Evolutionary conservation across 768 basidiomycete species (phyloP).

Genomic region (Russula foetens): DNA sequence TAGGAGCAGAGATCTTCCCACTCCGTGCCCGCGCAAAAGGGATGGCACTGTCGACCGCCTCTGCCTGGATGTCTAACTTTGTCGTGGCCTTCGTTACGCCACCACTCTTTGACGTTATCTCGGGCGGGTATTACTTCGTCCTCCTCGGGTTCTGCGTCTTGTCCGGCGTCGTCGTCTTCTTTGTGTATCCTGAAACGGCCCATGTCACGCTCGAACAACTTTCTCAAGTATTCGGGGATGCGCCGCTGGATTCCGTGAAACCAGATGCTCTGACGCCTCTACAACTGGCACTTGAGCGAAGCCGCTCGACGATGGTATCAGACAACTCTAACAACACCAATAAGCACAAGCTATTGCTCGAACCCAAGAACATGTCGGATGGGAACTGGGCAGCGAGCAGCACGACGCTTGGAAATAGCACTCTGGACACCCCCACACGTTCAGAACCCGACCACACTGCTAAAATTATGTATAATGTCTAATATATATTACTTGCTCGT

Average conservation of each 20-base stretch:
- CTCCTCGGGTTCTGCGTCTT: constrained; percentile 39
- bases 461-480: neutral
- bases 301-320: neutral
- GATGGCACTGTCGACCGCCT: constrained; percentile 26
- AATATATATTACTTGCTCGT: neutral
- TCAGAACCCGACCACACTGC: neutral
- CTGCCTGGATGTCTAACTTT: constrained; percentile 31
- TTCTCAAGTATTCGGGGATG: constrained; percentile 41
- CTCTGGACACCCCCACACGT: neutral
- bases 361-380: neutral
- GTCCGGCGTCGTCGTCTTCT: constrained; percentile 38
- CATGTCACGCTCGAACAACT: constrained; percentile 41
- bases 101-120: constrained; percentile 45
- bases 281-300: neutral
- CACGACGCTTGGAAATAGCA: neutral
- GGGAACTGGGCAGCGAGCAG: constrained; percentile 2
- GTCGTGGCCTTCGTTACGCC: constrained; percentile 44
- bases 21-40: constrained; percentile 27
- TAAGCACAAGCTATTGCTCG: neutral
- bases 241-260: neutral
- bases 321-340: neutral
- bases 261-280: neutral
- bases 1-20: constrained; percentile 30
- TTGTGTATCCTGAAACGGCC: constrained; percentile 44
- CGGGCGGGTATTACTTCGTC: constrained; percentile 44